Base-by-base conservation (phyloP, 306 rosid species). In the Glycine latifolia region DNA sequence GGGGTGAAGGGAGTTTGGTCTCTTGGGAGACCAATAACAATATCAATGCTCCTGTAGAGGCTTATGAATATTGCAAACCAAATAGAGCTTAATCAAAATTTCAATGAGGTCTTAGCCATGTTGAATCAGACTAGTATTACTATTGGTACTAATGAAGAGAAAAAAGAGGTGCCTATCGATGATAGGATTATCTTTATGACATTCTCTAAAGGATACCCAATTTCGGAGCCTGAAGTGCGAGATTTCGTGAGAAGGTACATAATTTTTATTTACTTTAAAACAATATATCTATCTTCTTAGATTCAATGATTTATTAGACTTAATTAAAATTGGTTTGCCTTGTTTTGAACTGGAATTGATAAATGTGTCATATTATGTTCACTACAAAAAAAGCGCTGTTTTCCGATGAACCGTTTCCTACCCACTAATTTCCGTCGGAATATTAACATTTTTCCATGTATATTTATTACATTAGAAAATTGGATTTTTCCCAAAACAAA, bases 161-260 rank as follows among this genome's bases (percentile, higher is more conserved):
- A 10, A 26, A 46, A 2, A 15, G 77, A 33, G 3, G 82, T 83
- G 15, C 67, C 84, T 0, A 17, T 82, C 0, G 88, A 88, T 49
- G 87, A 90, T 7, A 89, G 97, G 86, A 92, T 89, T 1, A 82
- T 92, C 35, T 89, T 90, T 67, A 66, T 92, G 53, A 90, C 93
- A 6, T 92, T 92, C 67, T 90, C 94, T 0, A 89, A 85, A 65
- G 97, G 94, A 0, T 90, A 90, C 67, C 97, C 93, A 5, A 82
- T 90, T 52, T 84, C 88, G 0, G 86, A 89, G 75, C 8, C 8
- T 3, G 97, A 92, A 79, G 35, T 92, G 3, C 77, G 50, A 60
- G 86, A 89, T 2, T 91, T 80, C 56, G 88, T 92, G 63, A 15
- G 81, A 3, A 85, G 88, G 97, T 69, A 69, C 14, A 8, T 3